Conservation (phyloP, 2,329 filamentous ascomycete genomes). For the Aspergillus calidoustus region DNA sequence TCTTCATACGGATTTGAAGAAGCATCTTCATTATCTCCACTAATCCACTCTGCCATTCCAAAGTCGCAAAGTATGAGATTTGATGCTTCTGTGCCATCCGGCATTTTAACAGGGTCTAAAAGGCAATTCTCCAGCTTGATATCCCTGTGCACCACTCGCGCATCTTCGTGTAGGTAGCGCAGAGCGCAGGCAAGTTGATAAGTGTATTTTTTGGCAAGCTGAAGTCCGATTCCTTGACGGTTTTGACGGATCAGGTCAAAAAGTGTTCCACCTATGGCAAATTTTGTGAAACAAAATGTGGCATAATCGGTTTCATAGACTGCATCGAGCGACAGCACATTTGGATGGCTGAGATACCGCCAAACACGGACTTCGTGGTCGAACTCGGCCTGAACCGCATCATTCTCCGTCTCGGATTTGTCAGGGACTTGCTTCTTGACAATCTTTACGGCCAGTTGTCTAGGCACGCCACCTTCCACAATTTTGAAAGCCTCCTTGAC, state of each 20-base stretch:
- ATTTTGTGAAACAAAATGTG: conserved; percentile 70
- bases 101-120: conserved; percentile 57
- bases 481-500: conserved; percentile 71
- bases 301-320: conserved; percentile 70
- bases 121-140: conserved; percentile 73
- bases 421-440: conserved; percentile 63
- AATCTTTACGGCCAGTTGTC: conserved; percentile 66
- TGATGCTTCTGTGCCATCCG: conserved; percentile 56
- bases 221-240: conserved; percentile 53
- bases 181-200: conserved; percentile 68
- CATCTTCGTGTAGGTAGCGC: conserved; percentile 70
- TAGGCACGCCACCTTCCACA: conserved; percentile 58
- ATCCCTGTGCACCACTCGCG: conserved; percentile 68
- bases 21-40: conserved; percentile 57
- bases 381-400: conserved; percentile 68
- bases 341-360: conserved; percentile 66
- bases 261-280: conserved; percentile 67
- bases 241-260: conserved; percentile 65
- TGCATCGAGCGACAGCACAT: conserved; percentile 65
- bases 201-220: conserved; percentile 62
- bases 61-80: conserved; percentile 69
- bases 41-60: conserved; percentile 70
- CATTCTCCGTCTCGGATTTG: conserved; percentile 64
- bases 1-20: conserved; percentile 56
- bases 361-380: conserved; percentile 72